Conservation (phyloP, 768 basidiomycete species). For the Termitomyces sp. region DNA sequence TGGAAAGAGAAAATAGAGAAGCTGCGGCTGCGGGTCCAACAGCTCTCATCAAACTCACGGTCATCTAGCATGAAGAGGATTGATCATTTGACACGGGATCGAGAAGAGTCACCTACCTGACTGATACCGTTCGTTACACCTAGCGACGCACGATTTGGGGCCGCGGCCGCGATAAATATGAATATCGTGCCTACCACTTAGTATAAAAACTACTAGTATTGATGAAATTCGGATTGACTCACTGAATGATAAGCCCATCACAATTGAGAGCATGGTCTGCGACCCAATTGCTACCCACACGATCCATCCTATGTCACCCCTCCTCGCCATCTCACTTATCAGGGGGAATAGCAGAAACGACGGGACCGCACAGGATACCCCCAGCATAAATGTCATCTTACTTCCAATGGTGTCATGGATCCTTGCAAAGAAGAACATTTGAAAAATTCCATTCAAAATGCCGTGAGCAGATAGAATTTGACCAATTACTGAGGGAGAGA, state of each 20-base stretch:
- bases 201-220: neutral
- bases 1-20: neutral
- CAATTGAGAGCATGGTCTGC: neutral
- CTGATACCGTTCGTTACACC: neutral
- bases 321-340: neutral
- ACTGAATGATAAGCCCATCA: neutral
- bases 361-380: neutral
- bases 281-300: neutral
- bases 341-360: neutral
- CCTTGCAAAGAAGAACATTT: neutral
- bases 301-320: neutral
- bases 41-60: neutral
- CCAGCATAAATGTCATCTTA: neutral
- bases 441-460: neutral
- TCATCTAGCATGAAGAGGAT: neutral
- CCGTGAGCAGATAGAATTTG: neutral
- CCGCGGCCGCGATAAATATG: neutral
- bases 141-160: neutral
- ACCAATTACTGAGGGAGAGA: neutral
- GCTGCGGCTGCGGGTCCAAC: neutral
- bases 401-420: neutral
- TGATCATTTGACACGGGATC: neutral
- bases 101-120: neutral
- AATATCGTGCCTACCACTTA: neutral
- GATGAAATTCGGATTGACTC: neutral